Conservation (phyloP, 306 rosid species). For the Prinsepia uniflora region DNA sequence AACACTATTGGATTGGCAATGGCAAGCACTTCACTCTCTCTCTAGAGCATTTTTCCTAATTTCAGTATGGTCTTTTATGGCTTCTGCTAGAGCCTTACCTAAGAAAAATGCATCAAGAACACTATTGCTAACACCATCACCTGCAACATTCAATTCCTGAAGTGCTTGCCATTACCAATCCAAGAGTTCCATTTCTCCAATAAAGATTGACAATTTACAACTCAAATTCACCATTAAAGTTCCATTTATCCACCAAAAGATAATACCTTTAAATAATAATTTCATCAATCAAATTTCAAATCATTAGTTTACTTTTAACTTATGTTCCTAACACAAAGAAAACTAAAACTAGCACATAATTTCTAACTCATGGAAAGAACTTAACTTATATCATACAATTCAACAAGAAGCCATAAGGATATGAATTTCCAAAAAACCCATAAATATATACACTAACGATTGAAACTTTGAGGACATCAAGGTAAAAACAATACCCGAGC, state of each 20-base stretch:
- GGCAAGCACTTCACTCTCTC: too few relatives aligned
- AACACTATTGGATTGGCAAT: too few relatives aligned
- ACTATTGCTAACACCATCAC: slow-evolving; percentile 65
- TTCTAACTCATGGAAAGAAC: not conserved
- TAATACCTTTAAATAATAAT: not conserved
- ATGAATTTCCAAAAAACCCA: not conserved
- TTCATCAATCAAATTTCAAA: too few relatives aligned
- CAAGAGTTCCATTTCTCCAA: not conserved
- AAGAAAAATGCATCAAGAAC: too few relatives aligned
- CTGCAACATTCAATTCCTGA: slow-evolving; percentile 39
- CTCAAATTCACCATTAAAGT: too few relatives aligned
- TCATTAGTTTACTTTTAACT: too few relatives aligned
- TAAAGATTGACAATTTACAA: not conserved
- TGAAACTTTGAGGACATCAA: not conserved
- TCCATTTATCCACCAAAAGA: not conserved
- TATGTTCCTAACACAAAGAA: not conserved
- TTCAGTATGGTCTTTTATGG: too few relatives aligned
- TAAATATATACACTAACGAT: not conserved
- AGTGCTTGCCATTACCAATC: not conserved
- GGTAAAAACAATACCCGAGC: slow-evolving; percentile 41
- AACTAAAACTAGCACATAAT: too few relatives aligned
- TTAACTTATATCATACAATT: not conserved
- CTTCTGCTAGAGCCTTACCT: too few relatives aligned
- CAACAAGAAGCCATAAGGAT: not conserved
- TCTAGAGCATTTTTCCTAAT: too few relatives aligned